These are phyloP conservation scores for Lipomyces lipofer DNA, from an alignment of 805 yeast species.

Conservation along the genomic window DNA sequence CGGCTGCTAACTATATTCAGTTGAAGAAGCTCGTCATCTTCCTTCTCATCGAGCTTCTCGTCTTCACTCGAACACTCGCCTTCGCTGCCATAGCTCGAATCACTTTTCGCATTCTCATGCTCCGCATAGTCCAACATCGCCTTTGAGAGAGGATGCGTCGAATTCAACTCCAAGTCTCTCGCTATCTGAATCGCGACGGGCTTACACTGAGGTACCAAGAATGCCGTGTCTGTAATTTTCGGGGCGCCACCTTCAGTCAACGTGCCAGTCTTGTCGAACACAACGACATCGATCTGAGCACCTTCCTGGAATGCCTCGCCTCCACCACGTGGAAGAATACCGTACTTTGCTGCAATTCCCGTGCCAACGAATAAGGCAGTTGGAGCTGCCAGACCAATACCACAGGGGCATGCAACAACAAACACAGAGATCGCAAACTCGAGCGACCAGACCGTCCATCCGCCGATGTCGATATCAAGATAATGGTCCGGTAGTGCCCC, in stretches of 20 bases:
- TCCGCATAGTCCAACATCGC: conserved; percentile 53
- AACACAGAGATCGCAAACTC: conserved; percentile 77
- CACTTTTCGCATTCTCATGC: conserved; percentile 13
- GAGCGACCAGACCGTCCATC: conserved; percentile 76
- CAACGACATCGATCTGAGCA: conserved; percentile 58
- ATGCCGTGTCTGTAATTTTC: conserved; percentile 52
- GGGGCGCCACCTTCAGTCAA: conserved; percentile 64
- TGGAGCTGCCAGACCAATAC: conserved; percentile 82
- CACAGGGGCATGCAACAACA: conserved; percentile 85
- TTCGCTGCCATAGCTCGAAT: conserved; percentile 2
- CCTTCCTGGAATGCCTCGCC: conserved; percentile 83
- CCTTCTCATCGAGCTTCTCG: neutral
- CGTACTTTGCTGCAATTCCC: conserved; percentile 74
- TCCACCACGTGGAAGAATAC: conserved; percentile 76
- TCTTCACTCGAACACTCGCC: neutral
- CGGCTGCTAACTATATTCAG: neutral
- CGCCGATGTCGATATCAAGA: conserved; percentile 65
- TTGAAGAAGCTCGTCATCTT: neutral
- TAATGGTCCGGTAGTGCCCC: conserved; percentile 57
- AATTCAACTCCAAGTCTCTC: conserved; percentile 60
- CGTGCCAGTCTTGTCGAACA: conserved; percentile 81
- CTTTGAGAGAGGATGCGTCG: conserved; percentile 67
- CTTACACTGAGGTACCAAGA: conserved; percentile 28
- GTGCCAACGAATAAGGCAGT: conserved; percentile 80
- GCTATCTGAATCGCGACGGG: conserved; percentile 49